Evolutionary conservation across 2,329 filamentous ascomycete species (phyloP).

Genomic region (Dothistroma septosporum): DNA sequence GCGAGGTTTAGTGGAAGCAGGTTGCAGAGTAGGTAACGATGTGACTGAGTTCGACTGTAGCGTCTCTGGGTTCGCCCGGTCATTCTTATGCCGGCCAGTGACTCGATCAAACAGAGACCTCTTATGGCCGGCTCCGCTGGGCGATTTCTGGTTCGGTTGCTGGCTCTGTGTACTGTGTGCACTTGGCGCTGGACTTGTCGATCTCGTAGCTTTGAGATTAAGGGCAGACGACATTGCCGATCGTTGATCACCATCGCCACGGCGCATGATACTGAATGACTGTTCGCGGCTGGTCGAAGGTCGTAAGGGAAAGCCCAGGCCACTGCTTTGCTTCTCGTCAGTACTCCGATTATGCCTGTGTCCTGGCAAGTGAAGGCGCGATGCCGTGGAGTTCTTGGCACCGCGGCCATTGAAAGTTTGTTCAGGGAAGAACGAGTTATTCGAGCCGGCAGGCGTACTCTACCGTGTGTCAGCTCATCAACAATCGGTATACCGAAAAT

Average conservation of each 20-base stretch:
- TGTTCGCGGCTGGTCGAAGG: slow-evolving; percentile 76
- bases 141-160: slow-evolving; percentile 53
- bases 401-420: slow-evolving; percentile 31
- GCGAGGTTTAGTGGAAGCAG: slow-evolving; percentile 19
- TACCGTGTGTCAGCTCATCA: slow-evolving; percentile 16
- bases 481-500: neutral
- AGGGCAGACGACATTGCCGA: slow-evolving; percentile 47
- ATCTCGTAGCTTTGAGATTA: slow-evolving; percentile 54
- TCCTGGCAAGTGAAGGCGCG: slow-evolving; percentile 62
- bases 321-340: slow-evolving; percentile 48
- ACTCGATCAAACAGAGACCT: slow-evolving; percentile 53
- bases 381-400: slow-evolving; percentile 40
- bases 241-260: slow-evolving; percentile 50
- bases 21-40: slow-evolving; percentile 37
- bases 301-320: slow-evolving; percentile 55
- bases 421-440: slow-evolving; percentile 29
- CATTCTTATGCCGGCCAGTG: slow-evolving; percentile 47
- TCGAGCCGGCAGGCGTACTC: slow-evolving; percentile 22
- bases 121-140: slow-evolving; percentile 46
- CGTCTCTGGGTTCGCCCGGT: slow-evolving; percentile 35
- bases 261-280: slow-evolving; percentile 52
- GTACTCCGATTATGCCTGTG: slow-evolving; percentile 66
- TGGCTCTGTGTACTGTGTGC: slow-evolving; percentile 57
- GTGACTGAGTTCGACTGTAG: slow-evolving; percentile 42
- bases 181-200: slow-evolving; percentile 79